phyloP scores from a whole-genome alignment of 1,284 basidiomycete genomes.

The Malassezia caprae region DNA sequence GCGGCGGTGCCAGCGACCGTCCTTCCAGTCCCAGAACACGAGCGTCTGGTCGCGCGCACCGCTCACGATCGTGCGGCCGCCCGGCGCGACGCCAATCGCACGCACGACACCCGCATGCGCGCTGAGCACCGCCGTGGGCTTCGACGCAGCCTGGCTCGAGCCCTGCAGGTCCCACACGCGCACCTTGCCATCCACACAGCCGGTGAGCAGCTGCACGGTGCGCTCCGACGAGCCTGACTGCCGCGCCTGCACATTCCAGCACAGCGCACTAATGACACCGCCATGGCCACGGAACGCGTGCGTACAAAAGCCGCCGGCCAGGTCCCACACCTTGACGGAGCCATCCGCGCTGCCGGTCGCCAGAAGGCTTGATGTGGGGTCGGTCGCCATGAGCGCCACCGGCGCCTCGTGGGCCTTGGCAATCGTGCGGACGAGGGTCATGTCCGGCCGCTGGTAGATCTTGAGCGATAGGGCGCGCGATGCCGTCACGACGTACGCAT shows the following conservation, averaged over 20 bases:
- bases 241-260: conserved; percentile 63
- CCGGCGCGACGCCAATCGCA: conserved; percentile 28
- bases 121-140: conserved; percentile 25
- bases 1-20: conserved; percentile 26
- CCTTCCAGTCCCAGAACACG: conserved; percentile 24
- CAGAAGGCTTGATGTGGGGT: conserved; percentile 77
- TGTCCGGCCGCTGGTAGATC: conserved; percentile 51
- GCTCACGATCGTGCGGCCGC: conserved; percentile 28
- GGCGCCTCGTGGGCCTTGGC: conserved; percentile 81
- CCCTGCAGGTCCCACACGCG: conserved; percentile 42
- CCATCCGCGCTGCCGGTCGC: conserved; percentile 94
- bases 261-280: conserved; percentile 83
- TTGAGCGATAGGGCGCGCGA: conserved; percentile 52
- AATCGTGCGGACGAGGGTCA: conserved; percentile 58
- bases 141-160: conserved; percentile 18
- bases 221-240: not conserved
- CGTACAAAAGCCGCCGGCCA: conserved; percentile 74
- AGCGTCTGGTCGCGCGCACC: conserved; percentile 38
- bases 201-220: conserved; percentile 73
- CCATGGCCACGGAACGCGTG: conserved; percentile 85
- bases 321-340: conserved; percentile 92
- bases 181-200: conserved; percentile 56
- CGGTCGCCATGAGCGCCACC: conserved; percentile 67
- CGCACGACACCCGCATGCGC: conserved; percentile 43
- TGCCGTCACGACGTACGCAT: conserved; percentile 51